These are phyloP conservation scores for Steccherinum ochraceum DNA, from an alignment of 768 basidiomycete genomes.

Conservation along the genomic window DNA sequence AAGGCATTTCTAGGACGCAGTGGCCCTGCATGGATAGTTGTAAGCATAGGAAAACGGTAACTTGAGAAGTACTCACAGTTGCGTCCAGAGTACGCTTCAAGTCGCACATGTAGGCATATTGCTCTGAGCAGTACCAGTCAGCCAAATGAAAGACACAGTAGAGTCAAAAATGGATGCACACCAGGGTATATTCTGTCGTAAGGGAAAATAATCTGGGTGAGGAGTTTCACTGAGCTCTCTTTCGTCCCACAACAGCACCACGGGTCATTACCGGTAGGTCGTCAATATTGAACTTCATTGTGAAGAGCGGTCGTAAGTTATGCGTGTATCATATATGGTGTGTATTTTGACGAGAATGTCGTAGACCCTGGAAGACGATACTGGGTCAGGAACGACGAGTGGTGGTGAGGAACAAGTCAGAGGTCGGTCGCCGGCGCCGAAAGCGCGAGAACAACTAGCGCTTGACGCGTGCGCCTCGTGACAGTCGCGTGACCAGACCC, in stretches of 20 bases:
- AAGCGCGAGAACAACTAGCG: neutral
- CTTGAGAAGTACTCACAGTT: slow-evolving; percentile 50
- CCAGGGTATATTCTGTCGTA: slow-evolving; percentile 96
- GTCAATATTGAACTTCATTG: slow-evolving; percentile 31
- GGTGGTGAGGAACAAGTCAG: neutral
- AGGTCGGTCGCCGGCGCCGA: neutral
- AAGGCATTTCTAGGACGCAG: slow-evolving; percentile 99
- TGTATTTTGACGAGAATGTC: neutral
- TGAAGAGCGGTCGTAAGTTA: neutral
- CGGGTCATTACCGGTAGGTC: slow-evolving; percentile 44
- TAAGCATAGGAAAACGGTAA: too few relatives aligned
- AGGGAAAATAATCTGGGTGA: slow-evolving; percentile 69
- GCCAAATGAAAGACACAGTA: neutral
- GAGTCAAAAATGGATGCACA: slow-evolving; percentile 24
- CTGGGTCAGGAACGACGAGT: neutral
- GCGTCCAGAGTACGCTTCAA: slow-evolving; percentile 95
- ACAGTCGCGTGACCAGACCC: neutral
- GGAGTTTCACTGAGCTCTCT: slow-evolving; percentile 14
- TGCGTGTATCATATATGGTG: neutral
- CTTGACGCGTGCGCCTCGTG: neutral
- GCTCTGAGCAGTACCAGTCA: slow-evolving; percentile 48
- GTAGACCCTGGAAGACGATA: neutral
- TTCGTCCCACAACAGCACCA: slow-evolving; percentile 11
- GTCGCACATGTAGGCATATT: slow-evolving; percentile 99
- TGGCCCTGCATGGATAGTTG: slow-evolving; percentile 66